Percentiles rank a stretch among this genome's conserved stretches.
Conservation (phyloP, 1,284 basidiomycete genomes). For the Microstroma glucosiphilum region DNA sequence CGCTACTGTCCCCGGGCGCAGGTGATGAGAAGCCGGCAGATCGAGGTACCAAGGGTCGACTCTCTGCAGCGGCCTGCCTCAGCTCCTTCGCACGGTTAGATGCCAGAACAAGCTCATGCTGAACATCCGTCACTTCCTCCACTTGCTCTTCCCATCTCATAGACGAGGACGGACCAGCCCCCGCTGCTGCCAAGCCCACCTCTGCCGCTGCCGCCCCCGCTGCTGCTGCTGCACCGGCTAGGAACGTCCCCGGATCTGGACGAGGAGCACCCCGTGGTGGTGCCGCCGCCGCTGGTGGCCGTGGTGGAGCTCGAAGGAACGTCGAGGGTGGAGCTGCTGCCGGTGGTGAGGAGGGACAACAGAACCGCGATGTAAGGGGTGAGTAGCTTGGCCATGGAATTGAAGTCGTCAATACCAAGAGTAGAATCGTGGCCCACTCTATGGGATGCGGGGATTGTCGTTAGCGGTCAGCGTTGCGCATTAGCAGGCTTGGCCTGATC, state of each 20-base stretch:
- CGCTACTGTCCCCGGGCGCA: too few species aligned
- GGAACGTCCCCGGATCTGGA: conserved; percentile 36
- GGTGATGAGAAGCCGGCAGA: too few species aligned
- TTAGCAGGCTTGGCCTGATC: too few species aligned
- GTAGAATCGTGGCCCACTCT: too few species aligned
- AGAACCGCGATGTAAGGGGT: conserved; percentile 5
- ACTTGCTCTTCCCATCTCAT: not conserved
- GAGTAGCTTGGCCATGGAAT: not conserved
- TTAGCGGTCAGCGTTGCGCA: too few species aligned
- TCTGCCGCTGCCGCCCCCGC: conserved; percentile 37
- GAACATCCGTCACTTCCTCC: not conserved
- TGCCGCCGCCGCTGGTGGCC: conserved; percentile 9
- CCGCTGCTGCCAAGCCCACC: conserved; percentile 23
- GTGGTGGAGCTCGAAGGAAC: conserved; percentile 14
- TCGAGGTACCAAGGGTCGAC: too few species aligned
- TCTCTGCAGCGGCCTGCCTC: too few species aligned
- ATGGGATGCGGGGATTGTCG: too few species aligned
- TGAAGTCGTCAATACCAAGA: too few species aligned
- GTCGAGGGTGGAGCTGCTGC: conserved; percentile 7
- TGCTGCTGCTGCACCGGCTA: conserved; percentile 28
- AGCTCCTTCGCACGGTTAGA: not conserved
- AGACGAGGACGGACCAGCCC: conserved; percentile 39
- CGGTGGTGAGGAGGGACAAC: conserved; percentile 11
- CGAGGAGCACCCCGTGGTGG: conserved; percentile 7
- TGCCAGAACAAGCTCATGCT: not conserved